Base-by-base conservation (phyloP, 495 filamentous ascomycete species). In the Lineolata rhizophorae region DNA sequence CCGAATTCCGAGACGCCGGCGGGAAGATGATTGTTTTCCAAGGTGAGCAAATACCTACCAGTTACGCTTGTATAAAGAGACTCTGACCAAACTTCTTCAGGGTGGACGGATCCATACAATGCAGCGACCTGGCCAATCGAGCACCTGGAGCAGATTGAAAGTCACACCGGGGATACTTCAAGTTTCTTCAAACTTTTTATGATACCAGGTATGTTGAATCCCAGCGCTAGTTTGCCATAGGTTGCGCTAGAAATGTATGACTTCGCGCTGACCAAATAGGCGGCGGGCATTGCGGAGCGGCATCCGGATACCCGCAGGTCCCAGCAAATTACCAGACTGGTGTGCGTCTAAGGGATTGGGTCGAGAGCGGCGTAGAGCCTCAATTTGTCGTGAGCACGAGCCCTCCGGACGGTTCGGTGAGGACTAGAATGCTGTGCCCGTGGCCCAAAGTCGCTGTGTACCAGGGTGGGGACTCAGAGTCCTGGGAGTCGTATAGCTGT, bases 41-140 rank as follows among this genome's bases (percentile, higher is more conserved):
- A 34, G 42, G 32, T 18, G n/a, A n/a, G n/a, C n/a, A n/a, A n/a
- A n/a, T n/a, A n/a, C n/a, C n/a, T n/a, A n/a, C n/a, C n/a, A n/a
- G n/a, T n/a, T n/a, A n/a, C n/a, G n/a, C n/a, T n/a, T n/a, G n/a
- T n/a, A n/a, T n/a, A n/a, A n/a, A n/a, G n/a, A n/a, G 12, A 5
- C 8, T 18, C 18, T 24, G 11, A 17, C 4, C 4, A 5, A 24
- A 5, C 12, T 32, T 17, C 20, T n/a, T n/a, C n/a, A n/a, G n/a
- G n/a, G n/a, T 59, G 57, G 56, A 34, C 49, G 1, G 54, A 61
- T 39, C 52, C 45, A 2, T 49, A 38, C 18, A 56, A 58, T 17
- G 49, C 53, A 2, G 46, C 56, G 2, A 42, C 28, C 1, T 61
- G 57, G 57, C 55, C 56, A 10, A 59, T 59, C 30, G 34, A 54